A percentile compares a stretch with the other conserved stretches of the same genome.
Evolutionary conservation across 1,284 basidiomycete genomes (phyloP).

Genomic region (Ganoderma boninense): DNA sequence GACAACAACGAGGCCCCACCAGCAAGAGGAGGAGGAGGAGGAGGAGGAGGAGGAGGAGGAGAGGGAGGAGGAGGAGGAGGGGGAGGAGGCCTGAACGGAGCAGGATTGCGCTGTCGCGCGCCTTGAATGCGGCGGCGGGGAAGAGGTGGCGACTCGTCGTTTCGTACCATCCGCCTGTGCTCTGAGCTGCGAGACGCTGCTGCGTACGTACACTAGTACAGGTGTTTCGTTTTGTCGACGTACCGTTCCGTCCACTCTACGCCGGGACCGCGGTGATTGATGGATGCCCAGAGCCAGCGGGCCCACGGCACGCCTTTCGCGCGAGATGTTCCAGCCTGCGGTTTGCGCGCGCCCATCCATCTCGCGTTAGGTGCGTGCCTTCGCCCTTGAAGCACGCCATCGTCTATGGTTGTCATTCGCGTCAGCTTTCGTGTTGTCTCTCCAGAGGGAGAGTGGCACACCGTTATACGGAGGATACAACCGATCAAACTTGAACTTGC

Average conservation of each 20-base stretch:
- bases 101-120: constrained; percentile 9
- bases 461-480: constrained; percentile 25
- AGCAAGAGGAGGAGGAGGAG: background rate
- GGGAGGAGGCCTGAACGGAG: too few relatives aligned
- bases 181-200: too few relatives aligned
- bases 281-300: constrained; percentile 30
- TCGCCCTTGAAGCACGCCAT: constrained; percentile 68
- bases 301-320: constrained; percentile 46
- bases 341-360: constrained; percentile 58
- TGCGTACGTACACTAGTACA: too few relatives aligned
- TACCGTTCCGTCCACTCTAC: background rate
- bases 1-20: background rate
- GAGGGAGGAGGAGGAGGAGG: too few relatives aligned
- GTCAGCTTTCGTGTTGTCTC: background rate
- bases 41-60: too few relatives aligned
- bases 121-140: constrained; percentile 15
- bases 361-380: constrained; percentile 74
- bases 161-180: constrained; percentile 21
- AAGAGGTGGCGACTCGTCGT: constrained; percentile 24
- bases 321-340: constrained; percentile 69
- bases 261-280: constrained; percentile 24
- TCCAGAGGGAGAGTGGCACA: background rate
- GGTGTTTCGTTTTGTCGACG: too few relatives aligned
- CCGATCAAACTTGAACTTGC: constrained; percentile 28
- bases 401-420: constrained; percentile 63